phyloP scores from a whole-genome alignment of 1,139 yeast genomes.

The Chernovozyma aurita region DNA sequence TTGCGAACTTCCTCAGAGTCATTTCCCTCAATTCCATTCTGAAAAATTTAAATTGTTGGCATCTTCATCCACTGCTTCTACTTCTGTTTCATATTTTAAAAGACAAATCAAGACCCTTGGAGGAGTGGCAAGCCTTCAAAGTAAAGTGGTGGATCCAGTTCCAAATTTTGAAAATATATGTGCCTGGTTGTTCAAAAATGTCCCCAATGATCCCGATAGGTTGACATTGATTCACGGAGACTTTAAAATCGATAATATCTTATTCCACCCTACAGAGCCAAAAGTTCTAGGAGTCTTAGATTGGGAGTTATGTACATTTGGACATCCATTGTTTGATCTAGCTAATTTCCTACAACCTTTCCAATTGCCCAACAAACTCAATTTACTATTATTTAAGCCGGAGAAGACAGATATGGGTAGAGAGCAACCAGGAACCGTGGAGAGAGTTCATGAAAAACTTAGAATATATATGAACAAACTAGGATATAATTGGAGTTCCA shows the following conservation, averaged over 20 bases:
- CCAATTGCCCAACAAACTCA: slow-evolving; percentile 39
- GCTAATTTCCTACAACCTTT: slow-evolving; percentile 60
- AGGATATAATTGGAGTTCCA: slow-evolving; percentile 32
- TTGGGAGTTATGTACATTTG: slow-evolving; percentile 68
- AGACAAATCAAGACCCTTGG: slow-evolving; percentile 52
- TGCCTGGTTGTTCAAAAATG: slow-evolving; percentile 35
- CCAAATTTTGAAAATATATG: slow-evolving; percentile 45
- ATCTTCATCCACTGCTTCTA: too few relatives aligned
- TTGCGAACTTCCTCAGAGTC: slow-evolving; percentile 38
- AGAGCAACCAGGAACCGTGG: slow-evolving; percentile 28
- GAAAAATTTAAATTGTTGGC: slow-evolving; percentile 19
- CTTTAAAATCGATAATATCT: slow-evolving; percentile 60
- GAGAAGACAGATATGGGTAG: slow-evolving; percentile 30
- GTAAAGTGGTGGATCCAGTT: slow-evolving; percentile 46
- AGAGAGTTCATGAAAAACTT: slow-evolving; percentile 22
- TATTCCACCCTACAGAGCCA: slow-evolving; percentile 49
- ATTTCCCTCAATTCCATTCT: slow-evolving; percentile 44
- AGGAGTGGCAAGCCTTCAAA: slow-evolving; percentile 47
- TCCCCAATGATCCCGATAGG: slow-evolving; percentile 47
- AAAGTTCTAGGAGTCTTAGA: slow-evolving; percentile 56
- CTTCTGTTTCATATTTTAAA: slow-evolving; percentile 38
- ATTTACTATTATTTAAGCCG: slow-evolving; percentile 26
- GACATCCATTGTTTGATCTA: slow-evolving; percentile 63
- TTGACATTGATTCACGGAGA: slow-evolving; percentile 61
- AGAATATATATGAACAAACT: slow-evolving; percentile 23